Evolutionary conservation across 371 early-diverging fungal genomes (phyloP).

Genomic region (Neoconidiobolus thromboides): DNA sequence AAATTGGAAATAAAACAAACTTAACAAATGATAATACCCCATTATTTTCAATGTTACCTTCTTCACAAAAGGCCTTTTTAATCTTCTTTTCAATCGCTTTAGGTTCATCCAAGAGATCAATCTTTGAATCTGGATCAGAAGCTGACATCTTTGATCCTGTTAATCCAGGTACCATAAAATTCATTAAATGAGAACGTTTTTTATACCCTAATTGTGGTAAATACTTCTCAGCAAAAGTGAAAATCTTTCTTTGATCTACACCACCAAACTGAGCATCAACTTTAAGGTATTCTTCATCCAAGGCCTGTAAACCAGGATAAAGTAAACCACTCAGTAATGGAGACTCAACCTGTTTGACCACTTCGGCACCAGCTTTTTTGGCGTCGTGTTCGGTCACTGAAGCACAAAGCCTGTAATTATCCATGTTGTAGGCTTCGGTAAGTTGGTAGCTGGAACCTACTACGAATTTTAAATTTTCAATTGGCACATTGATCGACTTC

Average conservation of each 20-base stretch:
- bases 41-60: slow-evolving; percentile 88
- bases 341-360: slow-evolving; percentile 98
- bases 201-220: slow-evolving; percentile 92
- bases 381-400: slow-evolving; percentile 90
- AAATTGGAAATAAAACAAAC: slow-evolving; percentile 77
- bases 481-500: slow-evolving; percentile 71
- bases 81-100: slow-evolving; percentile 83
- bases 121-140: slow-evolving; percentile 95
- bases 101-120: slow-evolving; percentile 87
- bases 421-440: slow-evolving; percentile 77
- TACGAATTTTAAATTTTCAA: slow-evolving; percentile 86
- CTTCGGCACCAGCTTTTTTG: slow-evolving; percentile 98
- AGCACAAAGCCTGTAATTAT: slow-evolving; percentile 81
- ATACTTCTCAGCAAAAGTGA: slow-evolving; percentile 94
- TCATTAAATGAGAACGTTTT: slow-evolving; percentile 99
- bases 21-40: slow-evolving; percentile 85
- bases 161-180: slow-evolving; percentile 98
- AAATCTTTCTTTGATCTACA: slow-evolving; percentile 99
- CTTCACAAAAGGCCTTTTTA: slow-evolving; percentile 95
- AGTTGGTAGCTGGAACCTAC: slow-evolving; percentile 85
- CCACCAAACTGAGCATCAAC: slow-evolving; percentile 99
- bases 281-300: slow-evolving; percentile 97
- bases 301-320: slow-evolving; percentile 98
- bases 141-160: slow-evolving; percentile 96
- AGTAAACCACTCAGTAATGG: slow-evolving; percentile 86